Percentiles rank a stretch among this genome's conserved stretches.
Conservation (phyloP, 495 filamentous ascomycete genomes). For the Penicillium malachiteum region DNA sequence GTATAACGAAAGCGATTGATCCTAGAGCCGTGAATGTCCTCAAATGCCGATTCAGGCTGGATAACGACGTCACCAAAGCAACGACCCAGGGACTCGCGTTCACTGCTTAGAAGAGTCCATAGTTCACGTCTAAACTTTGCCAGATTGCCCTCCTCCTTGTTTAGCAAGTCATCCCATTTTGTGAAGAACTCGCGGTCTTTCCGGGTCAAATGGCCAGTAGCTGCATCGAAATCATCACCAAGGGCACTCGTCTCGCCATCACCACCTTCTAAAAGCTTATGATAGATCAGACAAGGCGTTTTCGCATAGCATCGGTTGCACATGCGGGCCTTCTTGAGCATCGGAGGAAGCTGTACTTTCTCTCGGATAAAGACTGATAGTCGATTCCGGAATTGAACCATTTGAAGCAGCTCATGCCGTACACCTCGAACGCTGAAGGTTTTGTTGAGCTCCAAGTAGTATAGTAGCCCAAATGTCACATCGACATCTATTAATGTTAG, state of each 20-base stretch:
- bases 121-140: slow-evolving; percentile 83
- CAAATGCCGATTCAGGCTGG: slow-evolving; percentile 68
- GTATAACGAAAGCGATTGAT: slow-evolving; percentile 90
- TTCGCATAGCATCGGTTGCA: slow-evolving; percentile 87
- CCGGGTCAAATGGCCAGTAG: slow-evolving; percentile 70
- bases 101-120: slow-evolving; percentile 89
- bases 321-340: slow-evolving; percentile 74
- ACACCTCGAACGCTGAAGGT: slow-evolving; percentile 81
- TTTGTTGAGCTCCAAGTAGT: slow-evolving; percentile 88
- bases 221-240: slow-evolving; percentile 70
- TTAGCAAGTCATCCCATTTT: slow-evolving; percentile 91
- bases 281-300: slow-evolving; percentile 86
- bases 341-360: slow-evolving; percentile 73
- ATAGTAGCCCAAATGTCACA: slow-evolving; percentile 82
- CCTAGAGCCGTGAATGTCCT: slow-evolving; percentile 65
- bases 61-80: slow-evolving; percentile 75
- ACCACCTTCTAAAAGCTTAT: slow-evolving; percentile 85
- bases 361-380: slow-evolving; percentile 82
- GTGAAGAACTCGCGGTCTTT: slow-evolving; percentile 78
- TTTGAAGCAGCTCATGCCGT: slow-evolving; percentile 81
- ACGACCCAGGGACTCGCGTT: slow-evolving; percentile 82
- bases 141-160: slow-evolving; percentile 87
- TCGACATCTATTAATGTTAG: slow-evolving; percentile 62
- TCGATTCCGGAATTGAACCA: slow-evolving; percentile 95
- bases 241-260: slow-evolving; percentile 75